Evolutionary conservation across 192 early-diverging fungal species (phyloP).

Genomic region (Gaertneriomyces sp.): DNA sequence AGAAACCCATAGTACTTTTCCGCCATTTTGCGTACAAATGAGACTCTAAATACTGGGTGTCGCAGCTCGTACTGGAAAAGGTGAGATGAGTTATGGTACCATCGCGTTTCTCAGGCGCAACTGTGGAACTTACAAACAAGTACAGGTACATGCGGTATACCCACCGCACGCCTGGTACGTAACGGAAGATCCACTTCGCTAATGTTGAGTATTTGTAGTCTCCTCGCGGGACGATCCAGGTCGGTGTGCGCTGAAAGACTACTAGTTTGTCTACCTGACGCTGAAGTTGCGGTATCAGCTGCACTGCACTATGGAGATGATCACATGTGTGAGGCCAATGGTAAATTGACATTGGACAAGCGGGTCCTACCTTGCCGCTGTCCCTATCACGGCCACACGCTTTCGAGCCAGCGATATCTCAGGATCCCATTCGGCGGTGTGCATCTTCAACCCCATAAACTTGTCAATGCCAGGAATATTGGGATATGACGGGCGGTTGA

Average conservation of each 20-base stretch:
- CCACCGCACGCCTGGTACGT: constrained; percentile 32
- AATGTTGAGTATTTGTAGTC: constrained; percentile 23
- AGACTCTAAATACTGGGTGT: too few relatives aligned
- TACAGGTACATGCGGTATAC: constrained; percentile 32
- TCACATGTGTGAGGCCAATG: background rate
- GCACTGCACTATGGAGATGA: constrained; percentile 26
- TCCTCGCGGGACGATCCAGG: constrained; percentile 34
- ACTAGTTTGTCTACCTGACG: constrained; percentile 33
- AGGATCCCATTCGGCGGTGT: constrained; percentile 54
- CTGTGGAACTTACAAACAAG: constrained; percentile 7
- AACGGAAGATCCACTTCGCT: constrained; percentile 31
- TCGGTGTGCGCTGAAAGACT: constrained; percentile 43
- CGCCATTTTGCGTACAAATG: too few relatives aligned
- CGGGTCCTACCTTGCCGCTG: constrained; percentile 28
- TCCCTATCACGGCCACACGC: constrained; percentile 47
- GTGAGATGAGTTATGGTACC: too few relatives aligned
- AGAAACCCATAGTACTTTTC: too few relatives aligned
- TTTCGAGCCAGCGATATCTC: constrained; percentile 44
- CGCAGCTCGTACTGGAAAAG: too few relatives aligned
- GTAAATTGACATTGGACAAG: background rate
- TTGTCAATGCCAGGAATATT: constrained; percentile 36
- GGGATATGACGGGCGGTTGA: constrained; percentile 48
- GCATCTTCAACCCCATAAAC: constrained; percentile 51
- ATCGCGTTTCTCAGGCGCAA: background rate
- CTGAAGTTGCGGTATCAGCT: constrained; percentile 40